These are phyloP conservation scores for Mycena chlorophos DNA, from an alignment of 768 basidiomycete genomes.

Conservation along the genomic window DNA sequence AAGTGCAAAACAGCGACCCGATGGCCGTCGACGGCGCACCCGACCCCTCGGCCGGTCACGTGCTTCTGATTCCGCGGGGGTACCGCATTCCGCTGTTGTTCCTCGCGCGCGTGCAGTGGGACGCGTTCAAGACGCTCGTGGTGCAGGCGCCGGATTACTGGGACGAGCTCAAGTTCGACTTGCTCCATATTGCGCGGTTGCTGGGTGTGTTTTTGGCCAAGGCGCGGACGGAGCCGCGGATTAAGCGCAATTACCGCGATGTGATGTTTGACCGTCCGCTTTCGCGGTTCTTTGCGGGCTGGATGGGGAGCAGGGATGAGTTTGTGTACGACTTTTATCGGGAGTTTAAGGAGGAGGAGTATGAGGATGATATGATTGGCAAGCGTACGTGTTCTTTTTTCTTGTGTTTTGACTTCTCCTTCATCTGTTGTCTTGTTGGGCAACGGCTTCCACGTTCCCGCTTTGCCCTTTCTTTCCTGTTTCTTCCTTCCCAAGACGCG, in stretches of 20 bases:
- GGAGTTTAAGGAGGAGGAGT: slow-evolving; percentile 21
- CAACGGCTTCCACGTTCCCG: not conserved
- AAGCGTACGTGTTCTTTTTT: slow-evolving; percentile 8
- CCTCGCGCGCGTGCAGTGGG: slow-evolving; percentile 19
- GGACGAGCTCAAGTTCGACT: slow-evolving; percentile 13
- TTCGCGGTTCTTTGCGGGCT: slow-evolving; percentile 16
- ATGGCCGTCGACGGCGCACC: not conserved
- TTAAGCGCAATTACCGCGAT: slow-evolving; percentile 16
- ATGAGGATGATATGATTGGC: slow-evolving; percentile 21
- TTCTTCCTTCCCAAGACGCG: not conserved
- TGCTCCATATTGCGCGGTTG: slow-evolving; percentile 17
- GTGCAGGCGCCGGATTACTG: slow-evolving; percentile 12
- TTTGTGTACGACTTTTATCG: slow-evolving; percentile 22
- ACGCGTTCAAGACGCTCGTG: slow-evolving; percentile 16
- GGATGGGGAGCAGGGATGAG: slow-evolving; percentile 24
- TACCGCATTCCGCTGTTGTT: slow-evolving; percentile 20
- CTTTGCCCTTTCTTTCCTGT: not conserved
- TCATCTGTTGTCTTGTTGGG: not conserved
- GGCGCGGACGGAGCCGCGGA: slow-evolving; percentile 17
- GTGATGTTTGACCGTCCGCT: slow-evolving; percentile 21
- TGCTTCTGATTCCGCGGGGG: slow-evolving; percentile 15
- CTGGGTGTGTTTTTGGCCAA: slow-evolving; percentile 13
- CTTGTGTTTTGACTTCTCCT: not conserved
- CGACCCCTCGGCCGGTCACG: not conserved
- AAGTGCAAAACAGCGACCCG: not conserved